A percentile compares a stretch with the other conserved stretches of the same genome.
These are phyloP conservation scores for Fraxinus nigra DNA, from an alignment of 305 asterid species.

Conservation along the genomic window DNA sequence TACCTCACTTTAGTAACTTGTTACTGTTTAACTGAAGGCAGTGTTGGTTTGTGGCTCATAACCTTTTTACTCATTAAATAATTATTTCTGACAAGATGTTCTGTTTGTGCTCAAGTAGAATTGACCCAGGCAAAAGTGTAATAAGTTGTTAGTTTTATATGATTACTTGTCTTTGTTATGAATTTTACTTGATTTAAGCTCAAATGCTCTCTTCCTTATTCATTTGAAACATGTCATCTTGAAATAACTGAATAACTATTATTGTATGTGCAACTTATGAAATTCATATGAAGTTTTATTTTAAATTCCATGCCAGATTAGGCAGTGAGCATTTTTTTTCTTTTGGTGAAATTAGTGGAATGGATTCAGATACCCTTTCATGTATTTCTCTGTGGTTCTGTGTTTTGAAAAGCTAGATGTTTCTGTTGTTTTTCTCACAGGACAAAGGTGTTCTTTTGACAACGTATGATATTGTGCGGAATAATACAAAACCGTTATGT, in stretches of 20 bases:
- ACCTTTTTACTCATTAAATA: neutral
- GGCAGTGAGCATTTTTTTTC: neutral
- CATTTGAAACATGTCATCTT: neutral
- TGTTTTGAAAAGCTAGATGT: slow-evolving; percentile 17
- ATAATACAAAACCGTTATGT: slow-evolving; percentile 61
- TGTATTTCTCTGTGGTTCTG: neutral
- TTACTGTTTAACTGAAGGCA: slow-evolving; percentile 10
- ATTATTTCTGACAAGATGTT: slow-evolving; percentile 8
- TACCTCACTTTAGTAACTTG: slow-evolving; percentile 7
- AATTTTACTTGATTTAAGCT: slow-evolving; percentile 6
- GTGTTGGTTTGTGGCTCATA: slow-evolving; percentile 3
- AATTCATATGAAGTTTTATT: neutral
- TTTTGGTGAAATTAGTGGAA: slow-evolving; percentile 10
- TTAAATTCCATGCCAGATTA: slow-evolving; percentile 11
- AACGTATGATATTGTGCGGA: slow-evolving; percentile 89
- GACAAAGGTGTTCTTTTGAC: slow-evolving; percentile 88
- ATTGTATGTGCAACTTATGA: neutral
- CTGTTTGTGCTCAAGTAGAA: neutral
- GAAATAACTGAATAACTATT: slow-evolving; percentile 15
- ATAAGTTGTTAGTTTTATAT: neutral
- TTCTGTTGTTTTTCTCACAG: slow-evolving; percentile 34
- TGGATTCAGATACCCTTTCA: neutral
- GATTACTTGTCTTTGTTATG: slow-evolving; percentile 12
- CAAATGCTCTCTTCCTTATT: slow-evolving; percentile 5
- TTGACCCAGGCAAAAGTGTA: neutral